A percentile compares a stretch with the other conserved stretches of the same genome.
Conservation (phyloP, 768 basidiomycete species). For the Tulasnella sp. region DNA sequence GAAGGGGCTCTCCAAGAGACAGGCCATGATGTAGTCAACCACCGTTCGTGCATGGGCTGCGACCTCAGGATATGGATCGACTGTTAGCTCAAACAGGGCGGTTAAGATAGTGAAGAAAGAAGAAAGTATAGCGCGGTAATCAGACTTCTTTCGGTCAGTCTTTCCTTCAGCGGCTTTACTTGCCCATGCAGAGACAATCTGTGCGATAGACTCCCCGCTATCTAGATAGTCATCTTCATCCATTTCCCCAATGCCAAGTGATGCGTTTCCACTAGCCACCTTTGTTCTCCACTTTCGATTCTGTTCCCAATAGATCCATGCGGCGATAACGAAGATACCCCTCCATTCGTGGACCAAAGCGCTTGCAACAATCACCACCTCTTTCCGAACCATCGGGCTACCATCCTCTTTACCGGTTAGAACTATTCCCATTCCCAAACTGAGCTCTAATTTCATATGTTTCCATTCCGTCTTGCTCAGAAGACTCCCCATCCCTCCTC, state of each 20-base stretch:
- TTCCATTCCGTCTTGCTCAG: constrained; percentile 61
- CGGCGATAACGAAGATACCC: constrained; percentile 90
- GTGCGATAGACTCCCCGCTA: constrained; percentile 4
- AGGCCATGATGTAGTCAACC: constrained; percentile 82
- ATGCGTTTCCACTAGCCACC: background rate
- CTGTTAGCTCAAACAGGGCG: constrained; percentile 75
- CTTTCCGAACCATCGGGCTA: constrained; percentile 92
- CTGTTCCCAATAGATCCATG: constrained; percentile 94
- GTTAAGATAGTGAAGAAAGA: constrained; percentile 90
- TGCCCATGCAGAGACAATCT: constrained; percentile 2
- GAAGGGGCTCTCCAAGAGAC: constrained; percentile 82
- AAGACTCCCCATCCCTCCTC: constrained; percentile 74
- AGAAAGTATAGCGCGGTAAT: constrained; percentile 70
- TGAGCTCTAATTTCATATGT: constrained; percentile 64
- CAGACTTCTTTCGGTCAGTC: too few species aligned
- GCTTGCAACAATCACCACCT: constrained; percentile 79
- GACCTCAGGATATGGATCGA: constrained; percentile 88
- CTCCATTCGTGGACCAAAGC: constrained; percentile 93
- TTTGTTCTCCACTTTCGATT: constrained; percentile 28
- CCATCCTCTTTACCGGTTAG: constrained; percentile 87
- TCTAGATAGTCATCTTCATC: constrained; percentile 17
- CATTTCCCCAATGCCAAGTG: background rate
- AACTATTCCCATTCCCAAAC: constrained; percentile 77
- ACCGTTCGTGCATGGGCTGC: constrained; percentile 82
- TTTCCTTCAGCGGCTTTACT: constrained; percentile 50